Evolutionary conservation across 148 eudicot species (phyloP), one percentile per base, ranked within the genome.

Genomic region (Gaultheria prostrata): DNA sequence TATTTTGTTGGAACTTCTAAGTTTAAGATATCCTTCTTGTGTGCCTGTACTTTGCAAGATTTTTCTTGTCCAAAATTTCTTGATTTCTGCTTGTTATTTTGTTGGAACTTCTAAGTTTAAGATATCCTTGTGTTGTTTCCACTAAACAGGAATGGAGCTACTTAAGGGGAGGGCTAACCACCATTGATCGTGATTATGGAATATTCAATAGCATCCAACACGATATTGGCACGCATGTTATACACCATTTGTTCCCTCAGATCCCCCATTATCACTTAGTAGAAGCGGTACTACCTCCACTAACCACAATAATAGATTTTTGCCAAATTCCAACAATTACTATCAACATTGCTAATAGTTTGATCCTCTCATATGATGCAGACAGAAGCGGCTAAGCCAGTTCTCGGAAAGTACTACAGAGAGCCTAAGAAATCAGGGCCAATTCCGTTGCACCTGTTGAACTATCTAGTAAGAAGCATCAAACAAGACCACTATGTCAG

Each of bases 141-240:
- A 8, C 45, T 54, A n/a, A 24, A 74, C 82, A 91, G 93, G 91
- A 91, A 84, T 91, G 93, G 93, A 89, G 88, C 83, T 91, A 87
- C 80, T 77, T 91, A 71, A 85, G 91, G 69, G 93, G 93, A 80
- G 93, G 90, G 43, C 88, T 91, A 21, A 83, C 80, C 28, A 83
- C 85, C 0, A 20, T 83, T 56, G 85, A 75, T 21, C 75, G 80
- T 5, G 85, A 83, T 6, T 83, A 83, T 57, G 85, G 80, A 33
- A 21, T 32, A 80, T 83, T 83, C 71, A 83, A 83, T 18, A 76
- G 76, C 56, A 83, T 83, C 72, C 85, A 83, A 73, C 85, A 83
- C 11, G 80, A 83, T 30, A 83, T 83, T 45, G 85, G 85, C 20
- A 83, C 80, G 56, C 80, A 83, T 83, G 80, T 83, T 28, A 48